phyloP scores from a whole-genome alignment of 2,329 filamentous ascomycete genomes.

The Rugonectria rugulosa region DNA sequence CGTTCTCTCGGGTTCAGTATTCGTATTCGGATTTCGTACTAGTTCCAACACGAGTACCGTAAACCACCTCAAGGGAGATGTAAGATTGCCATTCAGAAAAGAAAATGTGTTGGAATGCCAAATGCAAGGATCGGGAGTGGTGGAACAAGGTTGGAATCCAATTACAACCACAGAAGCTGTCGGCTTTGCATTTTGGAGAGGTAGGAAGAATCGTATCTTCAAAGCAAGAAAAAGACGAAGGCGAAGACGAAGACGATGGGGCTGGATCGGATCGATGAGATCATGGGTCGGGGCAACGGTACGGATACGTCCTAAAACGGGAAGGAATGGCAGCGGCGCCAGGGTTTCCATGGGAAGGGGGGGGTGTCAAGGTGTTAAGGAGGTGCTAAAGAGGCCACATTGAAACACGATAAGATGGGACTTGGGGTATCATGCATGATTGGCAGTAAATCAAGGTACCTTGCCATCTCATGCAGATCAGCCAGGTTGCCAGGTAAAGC shows the following conservation, averaged over 20 bases:
- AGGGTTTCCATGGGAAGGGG: too few relatives aligned
- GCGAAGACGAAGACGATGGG: slow-evolving; percentile 22
- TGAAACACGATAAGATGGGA: slow-evolving; percentile 6
- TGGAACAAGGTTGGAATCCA: slow-evolving; percentile 3
- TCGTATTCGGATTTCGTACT: slow-evolving; percentile 34
- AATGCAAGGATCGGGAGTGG: slow-evolving; percentile 8
- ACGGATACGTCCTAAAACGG: not conserved
- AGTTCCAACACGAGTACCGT: not conserved
- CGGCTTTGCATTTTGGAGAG: not conserved
- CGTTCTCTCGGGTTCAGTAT: slow-evolving; percentile 21
- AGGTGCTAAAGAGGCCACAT: not conserved
- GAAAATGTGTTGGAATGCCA: slow-evolving; percentile 1
- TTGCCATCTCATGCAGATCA: slow-evolving; percentile 6
- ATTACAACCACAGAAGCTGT: not conserved
- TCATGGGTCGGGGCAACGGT: slow-evolving; percentile 13
- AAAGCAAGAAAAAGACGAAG: too few relatives aligned
- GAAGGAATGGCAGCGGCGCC: not conserved
- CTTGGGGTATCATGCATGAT: slow-evolving; percentile 1
- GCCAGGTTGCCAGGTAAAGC: not conserved
- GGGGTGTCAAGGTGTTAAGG: too few relatives aligned
- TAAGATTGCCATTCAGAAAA: not conserved
- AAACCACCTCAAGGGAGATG: not conserved
- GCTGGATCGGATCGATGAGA: slow-evolving; percentile 22
- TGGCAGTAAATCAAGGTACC: slow-evolving; percentile 1
- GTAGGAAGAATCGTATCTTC: not conserved